phyloP scores from a whole-genome alignment of 2,329 filamentous ascomycete genomes.

The Salinomyces thailandicus region DNA sequence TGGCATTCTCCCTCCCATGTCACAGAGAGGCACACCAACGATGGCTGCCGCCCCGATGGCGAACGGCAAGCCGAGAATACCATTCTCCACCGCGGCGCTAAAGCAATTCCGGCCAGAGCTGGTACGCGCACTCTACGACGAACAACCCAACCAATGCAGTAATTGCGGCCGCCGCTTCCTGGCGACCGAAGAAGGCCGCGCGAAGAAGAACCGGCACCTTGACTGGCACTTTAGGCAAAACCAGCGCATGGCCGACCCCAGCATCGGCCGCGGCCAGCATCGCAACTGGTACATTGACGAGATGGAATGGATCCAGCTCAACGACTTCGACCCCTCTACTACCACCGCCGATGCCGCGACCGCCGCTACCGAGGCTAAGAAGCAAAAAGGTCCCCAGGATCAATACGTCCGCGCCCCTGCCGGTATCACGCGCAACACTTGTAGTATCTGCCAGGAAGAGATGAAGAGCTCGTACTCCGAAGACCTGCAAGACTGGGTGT shows the following conservation, averaged over 20 bases:
- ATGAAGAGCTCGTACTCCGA: slow-evolving; percentile 90
- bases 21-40: slow-evolving; percentile 13
- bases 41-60: slow-evolving; percentile 6
- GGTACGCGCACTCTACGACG: slow-evolving; percentile 64
- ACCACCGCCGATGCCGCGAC: slow-evolving; percentile 34
- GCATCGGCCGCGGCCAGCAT: slow-evolving; percentile 68
- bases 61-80: slow-evolving; percentile 9
- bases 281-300: slow-evolving; percentile 93
- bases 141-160: slow-evolving; percentile 74
- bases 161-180: slow-evolving; percentile 85
- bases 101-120: slow-evolving; percentile 57
- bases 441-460: slow-evolving; percentile 89
- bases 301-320: slow-evolving; percentile 80
- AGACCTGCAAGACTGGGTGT: slow-evolving; percentile 92
- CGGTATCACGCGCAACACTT: slow-evolving; percentile 62
- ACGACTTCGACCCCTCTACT: slow-evolving; percentile 59
- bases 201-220: slow-evolving; percentile 82
- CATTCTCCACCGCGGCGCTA: slow-evolving; percentile 22
- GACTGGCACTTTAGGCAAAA: slow-evolving; percentile 98
- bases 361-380: slow-evolving; percentile 11
- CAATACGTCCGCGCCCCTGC: slow-evolving; percentile 78
- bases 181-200: slow-evolving; percentile 63
- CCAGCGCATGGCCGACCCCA: slow-evolving; percentile 73
- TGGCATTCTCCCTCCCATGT: slow-evolving; percentile 16
- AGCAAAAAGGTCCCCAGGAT: slow-evolving; percentile 45